These are phyloP conservation scores for Tetrapisispora fleetii DNA, from an alignment of 805 yeast genomes.

Conservation along the genomic window DNA sequence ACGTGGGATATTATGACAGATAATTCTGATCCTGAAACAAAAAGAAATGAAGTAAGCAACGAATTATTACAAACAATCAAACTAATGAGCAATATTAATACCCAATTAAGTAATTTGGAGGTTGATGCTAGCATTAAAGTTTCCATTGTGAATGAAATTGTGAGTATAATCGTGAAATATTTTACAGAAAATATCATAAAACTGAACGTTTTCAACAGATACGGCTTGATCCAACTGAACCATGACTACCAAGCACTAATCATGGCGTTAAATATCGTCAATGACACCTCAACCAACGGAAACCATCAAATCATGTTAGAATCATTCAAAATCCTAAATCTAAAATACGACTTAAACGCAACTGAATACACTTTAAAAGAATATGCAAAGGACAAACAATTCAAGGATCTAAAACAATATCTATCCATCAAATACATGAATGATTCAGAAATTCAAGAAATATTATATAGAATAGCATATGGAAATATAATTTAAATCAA, in stretches of 20 bases:
- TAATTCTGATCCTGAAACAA: not conserved
- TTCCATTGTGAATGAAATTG: constrained; percentile 19
- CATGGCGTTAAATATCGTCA: constrained; percentile 19
- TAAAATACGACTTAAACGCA: constrained; percentile 20
- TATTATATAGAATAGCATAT: constrained; percentile 27
- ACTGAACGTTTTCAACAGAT: constrained; percentile 28
- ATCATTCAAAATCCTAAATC: constrained; percentile 20
- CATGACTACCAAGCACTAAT: constrained; percentile 27
- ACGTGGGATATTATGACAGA: not conserved
- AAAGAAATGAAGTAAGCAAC: constrained; percentile 1
- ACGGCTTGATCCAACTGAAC: constrained; percentile 28
- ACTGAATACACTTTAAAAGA: constrained; percentile 11
- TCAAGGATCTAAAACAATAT: constrained; percentile 16
- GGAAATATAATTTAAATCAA: constrained; percentile 15
- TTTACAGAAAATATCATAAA: constrained; percentile 31
- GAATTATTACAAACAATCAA: constrained; percentile 26
- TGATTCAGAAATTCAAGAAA: constrained; percentile 31
- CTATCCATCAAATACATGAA: constrained; percentile 14
- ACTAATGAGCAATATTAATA: constrained; percentile 14
- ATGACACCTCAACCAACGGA: constrained; percentile 6
- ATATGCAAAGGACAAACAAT: constrained; percentile 27
- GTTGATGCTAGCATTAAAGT: constrained; percentile 10
- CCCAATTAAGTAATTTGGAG: constrained; percentile 8
- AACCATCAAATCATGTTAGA: constrained; percentile 19
- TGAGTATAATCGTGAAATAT: constrained; percentile 24